phyloP scores from a whole-genome alignment of 225 moss, liverwort and hornwort species.

The Bryoerythrophyllum caledonicum region DNA sequence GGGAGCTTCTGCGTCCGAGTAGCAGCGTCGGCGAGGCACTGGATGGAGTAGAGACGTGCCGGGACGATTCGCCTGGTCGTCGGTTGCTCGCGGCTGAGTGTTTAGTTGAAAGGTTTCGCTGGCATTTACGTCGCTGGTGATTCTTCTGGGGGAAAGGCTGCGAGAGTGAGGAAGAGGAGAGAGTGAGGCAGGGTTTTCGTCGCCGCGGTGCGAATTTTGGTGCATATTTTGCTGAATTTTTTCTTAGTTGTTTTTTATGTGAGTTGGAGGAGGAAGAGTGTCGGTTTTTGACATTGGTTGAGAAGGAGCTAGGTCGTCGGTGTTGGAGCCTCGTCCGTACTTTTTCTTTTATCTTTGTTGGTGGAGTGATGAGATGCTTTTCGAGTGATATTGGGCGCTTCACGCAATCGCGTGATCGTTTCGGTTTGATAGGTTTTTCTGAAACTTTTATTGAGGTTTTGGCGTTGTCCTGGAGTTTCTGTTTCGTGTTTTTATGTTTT shows the following conservation, averaged over 20 bases:
- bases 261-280: conserved; percentile 14
- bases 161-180: not conserved
- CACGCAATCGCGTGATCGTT: conserved; percentile 43
- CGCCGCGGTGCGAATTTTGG: conserved; percentile 17
- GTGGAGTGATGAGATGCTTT: conserved; percentile 12
- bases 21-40: not conserved
- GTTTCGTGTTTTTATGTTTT: not conserved
- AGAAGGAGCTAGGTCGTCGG: conserved; percentile 17
- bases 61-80: conserved; percentile 31
- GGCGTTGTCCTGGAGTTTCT: not conserved
- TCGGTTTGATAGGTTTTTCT: conserved; percentile 26
- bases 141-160: not conserved
- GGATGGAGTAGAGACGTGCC: conserved; percentile 20
- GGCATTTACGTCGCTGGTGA: conserved; percentile 21
- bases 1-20: conserved; percentile 16
- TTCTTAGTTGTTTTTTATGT: not conserved
- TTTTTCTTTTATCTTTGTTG: not conserved
- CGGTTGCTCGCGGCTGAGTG: conserved; percentile 31
- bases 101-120: conserved; percentile 30
- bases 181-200: conserved; percentile 21
- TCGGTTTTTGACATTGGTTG: conserved; percentile 26
- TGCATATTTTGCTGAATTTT: conserved; percentile 18
- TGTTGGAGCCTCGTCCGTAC: conserved; percentile 22
- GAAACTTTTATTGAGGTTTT: not conserved
- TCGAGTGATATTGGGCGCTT: conserved; percentile 16